Conservation (phyloP, 495 filamentous ascomycete genomes). For the Cladorrhinum samala region DNA sequence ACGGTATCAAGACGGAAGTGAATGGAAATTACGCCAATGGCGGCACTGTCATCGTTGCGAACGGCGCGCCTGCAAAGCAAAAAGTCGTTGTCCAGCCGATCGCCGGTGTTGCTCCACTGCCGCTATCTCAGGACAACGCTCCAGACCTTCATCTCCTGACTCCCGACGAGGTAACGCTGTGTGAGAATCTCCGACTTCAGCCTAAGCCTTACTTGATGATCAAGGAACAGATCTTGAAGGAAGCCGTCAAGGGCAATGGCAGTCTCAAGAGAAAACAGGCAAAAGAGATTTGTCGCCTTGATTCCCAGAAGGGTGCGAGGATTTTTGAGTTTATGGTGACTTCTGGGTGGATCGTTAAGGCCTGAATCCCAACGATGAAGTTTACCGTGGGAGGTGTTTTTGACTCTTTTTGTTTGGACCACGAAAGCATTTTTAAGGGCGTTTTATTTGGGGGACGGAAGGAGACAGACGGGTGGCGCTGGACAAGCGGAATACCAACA, state of each 20-base stretch:
- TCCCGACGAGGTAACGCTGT: conserved; percentile 76
- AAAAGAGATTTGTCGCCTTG: conserved; percentile 52
- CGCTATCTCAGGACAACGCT: conserved; percentile 68
- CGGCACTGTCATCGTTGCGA: conserved; percentile 34
- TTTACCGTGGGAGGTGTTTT: not conserved
- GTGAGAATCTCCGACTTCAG: conserved; percentile 70
- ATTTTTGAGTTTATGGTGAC: conserved; percentile 94
- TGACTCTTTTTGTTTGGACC: not conserved
- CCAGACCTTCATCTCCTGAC: conserved; percentile 82
- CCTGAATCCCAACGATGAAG: conserved; percentile 22
- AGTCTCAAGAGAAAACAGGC: conserved; percentile 86
- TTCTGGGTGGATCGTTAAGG: conserved; percentile 84
- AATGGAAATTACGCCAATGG: conserved; percentile 36
- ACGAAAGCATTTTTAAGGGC: too few species aligned
- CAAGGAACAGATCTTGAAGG: conserved; percentile 81
- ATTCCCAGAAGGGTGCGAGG: conserved; percentile 50
- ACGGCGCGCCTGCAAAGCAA: conserved; percentile 35
- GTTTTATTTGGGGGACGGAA: not conserved
- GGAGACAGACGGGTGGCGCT: too few species aligned
- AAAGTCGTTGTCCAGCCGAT: conserved; percentile 42
- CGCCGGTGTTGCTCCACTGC: conserved; percentile 56
- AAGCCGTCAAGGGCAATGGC: conserved; percentile 82
- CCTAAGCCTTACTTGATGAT: conserved; percentile 94
- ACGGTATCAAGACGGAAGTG: conserved; percentile 24
- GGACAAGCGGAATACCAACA: too few species aligned